Base-by-base conservation (phyloP, 2,329 filamentous ascomycete genomes). In the Calonectria hawksworthii region DNA sequence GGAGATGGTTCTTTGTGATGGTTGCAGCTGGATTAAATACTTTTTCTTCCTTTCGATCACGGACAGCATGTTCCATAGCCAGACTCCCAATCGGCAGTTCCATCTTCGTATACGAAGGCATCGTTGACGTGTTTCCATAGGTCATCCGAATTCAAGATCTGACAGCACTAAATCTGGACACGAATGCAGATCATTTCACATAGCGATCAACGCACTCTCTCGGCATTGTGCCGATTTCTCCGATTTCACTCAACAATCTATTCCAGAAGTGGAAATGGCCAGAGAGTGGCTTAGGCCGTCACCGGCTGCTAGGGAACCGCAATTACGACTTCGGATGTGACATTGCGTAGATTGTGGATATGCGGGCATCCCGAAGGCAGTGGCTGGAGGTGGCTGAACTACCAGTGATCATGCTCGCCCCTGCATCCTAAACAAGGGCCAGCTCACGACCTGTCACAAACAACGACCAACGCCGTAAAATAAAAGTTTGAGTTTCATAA, bases 241-340 rank as follows among this genome's bases (percentile, higher is more conserved):
- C 34, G 32, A 41, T 21, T 1, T 30, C 36, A 23, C 13, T 26
- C 18, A 47, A n/a, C 16, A 8, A 23, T 26, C 16, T 36, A 32
- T 21, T 26, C 26, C n/a, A 56, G 30, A n/a, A 26, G 26, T 6
- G 18, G 13, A 30, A 38, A 28, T 18, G 10, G 30, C 50, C 34
- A 50, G n/a, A 6, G 21, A 3, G 52, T 41, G 66, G 66, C 66
- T 68, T 34, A 11, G 51, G 44, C 13, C 8, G 26, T 68, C 66
- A 68, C 34, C 36, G 13, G 26, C 26, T 23, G 32, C n/a, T 8
- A 26, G 28, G 36, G 21, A 23, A n/a, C 51, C 36, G 14, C 52
- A 41, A 68, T 23, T 26, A 38, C 50, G 52, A 69, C 67, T 41
- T 51, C 51, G 67, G 36, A 38, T 69, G 30, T 61, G 67, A 51